Evolutionary conservation across 495 filamentous ascomycete species (phyloP), one percentile per base, ranked within the genome.

Genomic region (Aspergillus bertholletiae): DNA sequence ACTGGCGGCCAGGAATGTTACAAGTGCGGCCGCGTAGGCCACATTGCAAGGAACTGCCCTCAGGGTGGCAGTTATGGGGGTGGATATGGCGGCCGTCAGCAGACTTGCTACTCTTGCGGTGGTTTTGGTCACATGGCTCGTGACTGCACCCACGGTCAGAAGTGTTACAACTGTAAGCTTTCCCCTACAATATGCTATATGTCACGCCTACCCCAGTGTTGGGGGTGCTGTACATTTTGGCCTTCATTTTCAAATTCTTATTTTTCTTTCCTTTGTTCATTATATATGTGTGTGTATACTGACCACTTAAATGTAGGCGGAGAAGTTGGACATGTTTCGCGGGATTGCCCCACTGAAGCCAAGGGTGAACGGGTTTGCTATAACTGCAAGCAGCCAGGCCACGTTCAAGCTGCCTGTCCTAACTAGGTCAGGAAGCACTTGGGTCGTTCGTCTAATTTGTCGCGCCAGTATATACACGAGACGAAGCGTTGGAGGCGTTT

Each of bases 351-450:
- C 51, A 88, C 91, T 60, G 93, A 96, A 73, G 84, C 87, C 46
- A 81, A 83, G 55, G 84, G 84, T 66, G 94, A 97, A 81, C 90
- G 95, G 63, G 91, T 93, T 66, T 98, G 94, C 85, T 98, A 98
- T 80, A 94, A 93, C 77, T 97, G 94, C 90, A 95, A 96, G 83
- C 89, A 96, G 77, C 86, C 92, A 54, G 94, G 94, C 64, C 94
- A 98, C 78, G 85, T 97, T 66, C 94, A 97, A 83, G 82, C 90
- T 54, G 81, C 86, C 60, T 98, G 94, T 84, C 87, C 91, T 54
- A 90, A 89, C 72, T 86, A 80, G 71, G 54, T 57, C 41, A 44
- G 37, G 45, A 52, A 47, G 22, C 54, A 22, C 23, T 58, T 57
- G 55, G 50, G 58, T 64, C 57, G 55, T 66, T 62, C 58, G 61